These are phyloP conservation scores for Rhipidocladum racemiflorum DNA, from an alignment of 176 grass and related monocot genomes.

Conservation along the genomic window DNA sequence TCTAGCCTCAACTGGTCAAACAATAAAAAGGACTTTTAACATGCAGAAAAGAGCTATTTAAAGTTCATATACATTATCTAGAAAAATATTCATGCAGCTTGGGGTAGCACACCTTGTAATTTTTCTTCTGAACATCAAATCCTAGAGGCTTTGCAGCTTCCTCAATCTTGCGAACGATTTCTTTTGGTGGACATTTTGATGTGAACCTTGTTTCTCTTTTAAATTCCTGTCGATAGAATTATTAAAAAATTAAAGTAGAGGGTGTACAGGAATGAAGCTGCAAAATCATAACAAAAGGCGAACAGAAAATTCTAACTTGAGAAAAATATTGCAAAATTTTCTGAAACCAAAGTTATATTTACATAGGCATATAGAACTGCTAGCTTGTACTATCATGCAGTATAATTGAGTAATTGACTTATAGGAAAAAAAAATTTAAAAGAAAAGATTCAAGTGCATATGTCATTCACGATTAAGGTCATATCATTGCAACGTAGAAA, in stretches of 20 bases:
- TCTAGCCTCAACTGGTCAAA: constrained; percentile 72
- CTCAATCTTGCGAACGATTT: constrained; percentile 95
- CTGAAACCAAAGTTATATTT: neutral
- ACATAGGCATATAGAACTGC: neutral
- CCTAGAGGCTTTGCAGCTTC: constrained; percentile 98
- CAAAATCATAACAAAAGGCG: neutral
- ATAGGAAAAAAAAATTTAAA: too few relatives aligned
- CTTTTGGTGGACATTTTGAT: constrained; percentile 83
- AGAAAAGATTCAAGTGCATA: neutral
- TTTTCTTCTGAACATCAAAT: constrained; percentile 96
- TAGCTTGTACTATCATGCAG: neutral
- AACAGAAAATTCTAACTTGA: neutral
- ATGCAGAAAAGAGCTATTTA: neutral
- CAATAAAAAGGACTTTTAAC: constrained; percentile 10
- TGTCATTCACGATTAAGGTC: neutral
- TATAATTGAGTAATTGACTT: neutral
- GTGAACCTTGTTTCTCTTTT: constrained; percentile 95
- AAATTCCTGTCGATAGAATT: constrained; percentile 54
- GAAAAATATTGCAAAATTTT: neutral
- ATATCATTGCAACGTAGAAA: neutral
- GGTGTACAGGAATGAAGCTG: neutral
- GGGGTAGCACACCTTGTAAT: constrained; percentile 62
- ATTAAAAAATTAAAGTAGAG: neutral
- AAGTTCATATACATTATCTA: neutral
- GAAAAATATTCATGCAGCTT: neutral